A percentile compares a stretch with the other conserved stretches of the same genome.
These are phyloP conservation scores for Rhizopus microsporus DNA, from an alignment of 371 early-diverging fungal genomes.

Conservation along the genomic window DNA sequence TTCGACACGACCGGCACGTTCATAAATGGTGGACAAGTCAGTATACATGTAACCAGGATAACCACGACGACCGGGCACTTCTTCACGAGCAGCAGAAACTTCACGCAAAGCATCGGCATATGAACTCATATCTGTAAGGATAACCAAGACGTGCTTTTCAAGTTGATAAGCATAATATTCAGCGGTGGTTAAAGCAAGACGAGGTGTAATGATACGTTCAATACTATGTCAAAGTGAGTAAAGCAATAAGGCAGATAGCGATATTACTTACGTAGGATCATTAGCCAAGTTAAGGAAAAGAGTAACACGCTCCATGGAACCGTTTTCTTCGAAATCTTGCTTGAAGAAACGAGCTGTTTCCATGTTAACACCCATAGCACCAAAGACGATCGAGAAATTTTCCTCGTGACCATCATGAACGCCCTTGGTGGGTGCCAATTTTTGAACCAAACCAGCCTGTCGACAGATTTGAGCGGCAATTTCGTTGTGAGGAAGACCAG, in stretches of 20 bases:
- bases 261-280: constrained; percentile 93
- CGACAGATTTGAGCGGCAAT: constrained; percentile 99
- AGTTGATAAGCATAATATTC: constrained; percentile 99
- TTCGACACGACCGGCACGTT: constrained; percentile 99
- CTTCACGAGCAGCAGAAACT: constrained; percentile 99
- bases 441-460: constrained; percentile 99
- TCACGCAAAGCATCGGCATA: constrained; percentile 99
- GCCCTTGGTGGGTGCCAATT: constrained; percentile 82
- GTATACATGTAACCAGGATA: constrained; percentile 99
- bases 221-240: constrained; percentile 57
- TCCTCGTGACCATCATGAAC: constrained; percentile 98
- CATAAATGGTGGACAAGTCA: constrained; percentile 99
- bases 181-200: constrained; percentile 99
- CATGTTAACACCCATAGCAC: constrained; percentile 99
- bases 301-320: constrained; percentile 98
- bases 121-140: constrained; percentile 99
- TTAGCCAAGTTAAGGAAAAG: constrained; percentile 99
- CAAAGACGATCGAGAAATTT: constrained; percentile 99
- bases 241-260: background rate
- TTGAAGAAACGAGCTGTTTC: constrained; percentile 99
- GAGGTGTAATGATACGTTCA: constrained; percentile 99
- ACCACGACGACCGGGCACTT: constrained; percentile 99
- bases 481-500: constrained; percentile 99
- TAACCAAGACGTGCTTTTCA: constrained; percentile 99
- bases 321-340: constrained; percentile 99